phyloP scores from a whole-genome alignment of 345 rosid species.

The Syzygium oleosum region DNA sequence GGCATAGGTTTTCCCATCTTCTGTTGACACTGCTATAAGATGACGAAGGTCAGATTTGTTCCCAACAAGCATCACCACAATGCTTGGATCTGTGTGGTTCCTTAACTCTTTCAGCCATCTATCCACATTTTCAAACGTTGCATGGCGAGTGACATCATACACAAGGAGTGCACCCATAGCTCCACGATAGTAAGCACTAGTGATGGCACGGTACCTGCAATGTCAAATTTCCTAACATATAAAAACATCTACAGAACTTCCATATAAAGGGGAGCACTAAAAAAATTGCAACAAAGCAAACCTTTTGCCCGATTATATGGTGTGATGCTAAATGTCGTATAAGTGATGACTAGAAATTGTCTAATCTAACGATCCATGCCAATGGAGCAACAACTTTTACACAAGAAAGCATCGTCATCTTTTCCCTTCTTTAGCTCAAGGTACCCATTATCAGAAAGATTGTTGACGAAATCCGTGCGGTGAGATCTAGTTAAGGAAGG shows the following conservation, averaged over 20 bases:
- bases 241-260: not conserved
- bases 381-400: not conserved
- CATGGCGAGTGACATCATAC: constrained; percentile 58
- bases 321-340: not conserved
- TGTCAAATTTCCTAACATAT: not conserved
- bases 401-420: not conserved
- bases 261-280: not conserved
- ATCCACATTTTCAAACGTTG: constrained; percentile 60
- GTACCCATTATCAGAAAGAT: not conserved
- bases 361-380: not conserved
- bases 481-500: not conserved
- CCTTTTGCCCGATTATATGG: not conserved
- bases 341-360: not conserved
- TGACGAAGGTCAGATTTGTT: constrained; percentile 69
- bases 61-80: constrained; percentile 64
- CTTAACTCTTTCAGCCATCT: constrained; percentile 62
- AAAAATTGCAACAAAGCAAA: not conserved
- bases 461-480: not conserved
- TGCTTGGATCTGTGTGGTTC: constrained; percentile 63
- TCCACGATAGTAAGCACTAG: constrained; percentile 72
- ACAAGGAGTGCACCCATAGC: constrained; percentile 67
- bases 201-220: constrained; percentile 59
- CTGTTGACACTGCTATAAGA: constrained; percentile 50
- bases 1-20: constrained; percentile 53
- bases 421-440: not conserved